Percentiles rank a stretch among this genome's conserved stretches.
Conservation (phyloP, 495 filamentous ascomycete genomes). For the Penicillium daleae region DNA sequence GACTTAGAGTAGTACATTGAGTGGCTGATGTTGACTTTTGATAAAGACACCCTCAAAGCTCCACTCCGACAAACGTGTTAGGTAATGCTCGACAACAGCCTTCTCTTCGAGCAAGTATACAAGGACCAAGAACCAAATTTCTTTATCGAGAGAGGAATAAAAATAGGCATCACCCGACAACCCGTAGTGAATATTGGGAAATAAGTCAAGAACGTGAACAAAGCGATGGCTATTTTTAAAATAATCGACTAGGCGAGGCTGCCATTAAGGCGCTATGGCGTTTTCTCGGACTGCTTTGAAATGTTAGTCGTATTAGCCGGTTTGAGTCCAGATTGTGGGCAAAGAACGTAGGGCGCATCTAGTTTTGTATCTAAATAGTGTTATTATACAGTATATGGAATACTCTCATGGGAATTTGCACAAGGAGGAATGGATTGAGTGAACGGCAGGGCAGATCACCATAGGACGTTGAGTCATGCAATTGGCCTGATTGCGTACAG, state of each 20-base stretch:
- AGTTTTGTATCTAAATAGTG: too few relatives aligned
- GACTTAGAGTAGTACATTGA: conserved; percentile 28
- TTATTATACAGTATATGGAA: too few relatives aligned
- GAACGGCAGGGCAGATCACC: too few relatives aligned
- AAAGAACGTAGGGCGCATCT: too few relatives aligned
- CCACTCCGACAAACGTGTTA: conserved; percentile 25
- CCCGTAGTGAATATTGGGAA: conserved; percentile 25
- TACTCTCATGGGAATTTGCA: too few relatives aligned
- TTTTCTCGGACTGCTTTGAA: too few relatives aligned
- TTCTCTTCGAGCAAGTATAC: conserved; percentile 34
- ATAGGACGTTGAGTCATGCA: too few relatives aligned
- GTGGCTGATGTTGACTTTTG: conserved; percentile 28
- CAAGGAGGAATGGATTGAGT: too few relatives aligned
- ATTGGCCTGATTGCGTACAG: too few relatives aligned
- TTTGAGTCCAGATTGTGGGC: too few relatives aligned
- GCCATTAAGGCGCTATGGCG: not conserved
- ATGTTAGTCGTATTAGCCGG: too few relatives aligned
- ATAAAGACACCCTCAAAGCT: conserved; percentile 20
- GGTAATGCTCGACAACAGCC: conserved; percentile 21
- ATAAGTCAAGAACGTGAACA: conserved; percentile 25
- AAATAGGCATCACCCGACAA: conserved; percentile 23
- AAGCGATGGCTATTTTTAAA: not conserved
- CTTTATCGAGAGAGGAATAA: conserved; percentile 23
- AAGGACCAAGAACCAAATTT: conserved; percentile 30
- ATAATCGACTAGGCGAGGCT: conserved; percentile 21